Conservation (phyloP, 106 monocot species). For the Platanthera zijinensis region DNA sequence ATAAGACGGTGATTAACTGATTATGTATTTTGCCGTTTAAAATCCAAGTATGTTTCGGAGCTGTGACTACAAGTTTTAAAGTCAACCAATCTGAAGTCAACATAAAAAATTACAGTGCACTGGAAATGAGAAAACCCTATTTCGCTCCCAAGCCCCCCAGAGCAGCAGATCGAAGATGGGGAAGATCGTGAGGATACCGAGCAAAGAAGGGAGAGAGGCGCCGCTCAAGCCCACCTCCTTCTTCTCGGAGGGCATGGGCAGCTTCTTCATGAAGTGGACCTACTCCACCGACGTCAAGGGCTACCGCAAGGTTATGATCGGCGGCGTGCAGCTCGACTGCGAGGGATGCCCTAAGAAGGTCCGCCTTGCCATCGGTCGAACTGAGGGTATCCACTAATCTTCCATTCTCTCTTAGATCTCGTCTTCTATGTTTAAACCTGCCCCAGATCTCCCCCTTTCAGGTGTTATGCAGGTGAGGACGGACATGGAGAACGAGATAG, state of each 20-base stretch:
- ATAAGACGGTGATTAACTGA: too few species aligned
- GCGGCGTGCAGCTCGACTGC: conserved; percentile 10
- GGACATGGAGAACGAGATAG: conserved; percentile 14
- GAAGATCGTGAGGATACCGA: too few species aligned
- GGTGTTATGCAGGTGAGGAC: conserved; percentile 5
- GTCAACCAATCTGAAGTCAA: too few species aligned
- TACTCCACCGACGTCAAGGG: conserved; percentile 9
- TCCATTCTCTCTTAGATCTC: not conserved
- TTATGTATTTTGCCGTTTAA: too few species aligned
- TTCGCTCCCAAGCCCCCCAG: too few species aligned
- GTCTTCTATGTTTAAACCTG: not conserved
- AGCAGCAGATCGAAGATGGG: too few species aligned
- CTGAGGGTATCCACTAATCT: not conserved
- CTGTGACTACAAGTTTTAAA: too few species aligned
- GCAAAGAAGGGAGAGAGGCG: not conserved
- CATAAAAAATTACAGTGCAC: too few species aligned
- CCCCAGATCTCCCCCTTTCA: not conserved
- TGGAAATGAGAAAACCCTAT: too few species aligned
- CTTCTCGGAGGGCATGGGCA: conserved; percentile 5
- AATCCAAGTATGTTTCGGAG: too few species aligned
- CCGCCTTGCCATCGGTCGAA: not conserved
- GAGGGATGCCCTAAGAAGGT: conserved; percentile 8
- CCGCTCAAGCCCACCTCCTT: not conserved
- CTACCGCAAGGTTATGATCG: conserved; percentile 9
- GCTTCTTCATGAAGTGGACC: conserved; percentile 8